Evolutionary conservation across 2,329 filamentous ascomycete species (phyloP).

Genomic region (Emergomyces orientalis): DNA sequence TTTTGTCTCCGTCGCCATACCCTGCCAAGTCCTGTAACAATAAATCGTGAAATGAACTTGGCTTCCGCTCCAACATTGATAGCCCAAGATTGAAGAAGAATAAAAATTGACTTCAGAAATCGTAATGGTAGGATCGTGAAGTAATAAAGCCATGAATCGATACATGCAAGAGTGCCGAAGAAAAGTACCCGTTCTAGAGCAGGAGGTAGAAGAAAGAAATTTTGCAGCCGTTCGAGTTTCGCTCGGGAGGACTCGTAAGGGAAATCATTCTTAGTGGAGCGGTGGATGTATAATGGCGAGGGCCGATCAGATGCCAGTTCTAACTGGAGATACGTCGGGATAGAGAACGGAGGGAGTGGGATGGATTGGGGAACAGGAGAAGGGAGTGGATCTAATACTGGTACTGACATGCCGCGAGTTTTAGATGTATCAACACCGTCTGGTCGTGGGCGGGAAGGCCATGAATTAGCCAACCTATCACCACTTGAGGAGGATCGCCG

Average conservation of each 20-base stretch:
- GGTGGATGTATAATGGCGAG: constrained; percentile 55
- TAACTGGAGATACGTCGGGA: constrained; percentile 57
- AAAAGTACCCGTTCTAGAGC: constrained; percentile 75
- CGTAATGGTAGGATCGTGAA: constrained; percentile 90
- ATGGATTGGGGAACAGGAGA: constrained; percentile 46
- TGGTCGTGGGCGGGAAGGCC: constrained; percentile 27
- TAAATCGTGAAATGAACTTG: constrained; percentile 62
- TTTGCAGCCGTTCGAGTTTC: constrained; percentile 84
- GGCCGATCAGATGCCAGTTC: constrained; percentile 53
- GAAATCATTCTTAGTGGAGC: constrained; percentile 47
- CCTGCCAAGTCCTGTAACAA: constrained; percentile 69
- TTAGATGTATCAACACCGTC: constrained; percentile 29
- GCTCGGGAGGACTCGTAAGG: constrained; percentile 88
- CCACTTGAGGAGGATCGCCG: constrained; percentile 24
- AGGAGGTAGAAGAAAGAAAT: constrained; percentile 73
- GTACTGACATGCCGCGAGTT: constrained; percentile 18
- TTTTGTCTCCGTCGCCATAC: constrained; percentile 55
- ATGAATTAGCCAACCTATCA: constrained; percentile 27
- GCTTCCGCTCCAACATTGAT: constrained; percentile 63
- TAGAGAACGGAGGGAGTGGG: constrained; percentile 52
- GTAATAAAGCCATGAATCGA: constrained; percentile 93
- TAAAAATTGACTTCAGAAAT: constrained; percentile 68
- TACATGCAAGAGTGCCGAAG: constrained; percentile 82
- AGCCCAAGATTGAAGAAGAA: constrained; percentile 70
- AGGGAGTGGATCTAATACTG: constrained; percentile 24